These are phyloP conservation scores for Calocybe gambosa DNA, from an alignment of 1,284 basidiomycete species.

Conservation along the genomic window DNA sequence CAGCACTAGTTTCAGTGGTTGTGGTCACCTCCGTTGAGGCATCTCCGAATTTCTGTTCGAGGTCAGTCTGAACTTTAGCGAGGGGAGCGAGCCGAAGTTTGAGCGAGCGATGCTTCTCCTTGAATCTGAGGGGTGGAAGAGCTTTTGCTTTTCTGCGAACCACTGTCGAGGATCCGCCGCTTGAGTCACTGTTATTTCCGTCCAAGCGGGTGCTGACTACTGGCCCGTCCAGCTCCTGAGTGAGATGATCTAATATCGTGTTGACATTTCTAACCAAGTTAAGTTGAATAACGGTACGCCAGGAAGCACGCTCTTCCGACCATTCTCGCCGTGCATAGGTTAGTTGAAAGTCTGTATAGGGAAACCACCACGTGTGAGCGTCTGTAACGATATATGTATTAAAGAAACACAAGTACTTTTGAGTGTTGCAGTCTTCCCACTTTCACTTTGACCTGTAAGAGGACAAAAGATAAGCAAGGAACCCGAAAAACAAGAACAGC, in stretches of 20 bases:
- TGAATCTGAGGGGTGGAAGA: constrained; percentile 42
- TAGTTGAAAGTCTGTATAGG: constrained; percentile 58
- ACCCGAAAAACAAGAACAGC: neutral
- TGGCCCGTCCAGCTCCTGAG: constrained; percentile 45
- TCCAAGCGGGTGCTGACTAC: constrained; percentile 20
- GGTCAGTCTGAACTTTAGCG: constrained; percentile 47
- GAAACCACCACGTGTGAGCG: neutral
- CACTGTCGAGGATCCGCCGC: constrained; percentile 26
- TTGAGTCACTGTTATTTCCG: constrained; percentile 25
- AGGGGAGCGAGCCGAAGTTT: constrained; percentile 54
- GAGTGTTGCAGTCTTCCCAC: constrained; percentile 45
- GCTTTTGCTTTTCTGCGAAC: constrained; percentile 25
- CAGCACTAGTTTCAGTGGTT: constrained; percentile 29
- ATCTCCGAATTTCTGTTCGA: constrained; percentile 55
- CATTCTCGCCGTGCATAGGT: constrained; percentile 61
- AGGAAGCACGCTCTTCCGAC: constrained; percentile 60
- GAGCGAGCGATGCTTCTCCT: constrained; percentile 54
- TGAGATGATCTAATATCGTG: constrained; percentile 48
- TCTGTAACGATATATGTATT: neutral
- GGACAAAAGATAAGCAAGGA: neutral
- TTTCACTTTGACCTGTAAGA: constrained; percentile 58
- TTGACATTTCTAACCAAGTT: constrained; percentile 66
- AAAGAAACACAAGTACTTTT: constrained; percentile 26
- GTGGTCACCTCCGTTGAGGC: constrained; percentile 43
- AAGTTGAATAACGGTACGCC: constrained; percentile 71